These are phyloP conservation scores for Leccinum fibrillosum DNA, from an alignment of 768 basidiomycete species.

Conservation along the genomic window DNA sequence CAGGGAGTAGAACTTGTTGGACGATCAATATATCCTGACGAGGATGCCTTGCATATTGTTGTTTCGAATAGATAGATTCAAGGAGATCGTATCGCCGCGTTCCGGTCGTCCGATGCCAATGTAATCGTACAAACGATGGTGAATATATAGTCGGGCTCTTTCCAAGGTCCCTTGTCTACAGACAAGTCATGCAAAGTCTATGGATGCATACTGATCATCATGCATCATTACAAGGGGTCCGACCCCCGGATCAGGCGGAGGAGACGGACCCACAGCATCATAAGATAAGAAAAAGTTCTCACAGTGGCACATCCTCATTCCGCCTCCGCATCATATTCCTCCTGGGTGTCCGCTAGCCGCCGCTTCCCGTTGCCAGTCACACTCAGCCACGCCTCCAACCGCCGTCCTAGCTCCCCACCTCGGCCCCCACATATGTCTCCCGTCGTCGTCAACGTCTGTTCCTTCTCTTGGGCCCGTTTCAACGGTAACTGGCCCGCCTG, in stretches of 20 bases:
- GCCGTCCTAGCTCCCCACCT: conserved; percentile 75
- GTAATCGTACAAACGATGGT: too few species aligned
- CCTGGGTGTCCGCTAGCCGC: conserved; percentile 9
- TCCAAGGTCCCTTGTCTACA: background rate
- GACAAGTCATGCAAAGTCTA: conserved; percentile 2
- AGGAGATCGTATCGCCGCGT: too few species aligned
- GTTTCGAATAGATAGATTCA: too few species aligned
- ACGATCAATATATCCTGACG: too few species aligned
- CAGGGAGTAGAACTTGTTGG: too few species aligned
- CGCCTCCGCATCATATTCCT: conserved; percentile 8
- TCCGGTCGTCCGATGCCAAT: too few species aligned
- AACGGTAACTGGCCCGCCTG: conserved; percentile 49
- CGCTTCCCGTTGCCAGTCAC: conserved; percentile 29
- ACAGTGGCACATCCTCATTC: conserved; percentile 16
- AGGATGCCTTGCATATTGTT: too few species aligned
- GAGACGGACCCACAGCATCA: background rate
- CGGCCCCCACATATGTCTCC: conserved; percentile 79
- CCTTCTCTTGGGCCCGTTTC: conserved; percentile 60
- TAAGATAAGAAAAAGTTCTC: background rate
- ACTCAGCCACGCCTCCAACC: conserved; percentile 73
- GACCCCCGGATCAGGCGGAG: background rate
- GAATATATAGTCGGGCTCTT: background rate
- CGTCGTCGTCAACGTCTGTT: conserved; percentile 65
- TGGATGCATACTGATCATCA: background rate
- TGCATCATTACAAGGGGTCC: conserved; percentile 2